Evolutionary conservation across 2,329 filamentous ascomycete genomes (phyloP), one percentile per base, ranked within the genome.

Genomic region (Diplodia mutila): DNA sequence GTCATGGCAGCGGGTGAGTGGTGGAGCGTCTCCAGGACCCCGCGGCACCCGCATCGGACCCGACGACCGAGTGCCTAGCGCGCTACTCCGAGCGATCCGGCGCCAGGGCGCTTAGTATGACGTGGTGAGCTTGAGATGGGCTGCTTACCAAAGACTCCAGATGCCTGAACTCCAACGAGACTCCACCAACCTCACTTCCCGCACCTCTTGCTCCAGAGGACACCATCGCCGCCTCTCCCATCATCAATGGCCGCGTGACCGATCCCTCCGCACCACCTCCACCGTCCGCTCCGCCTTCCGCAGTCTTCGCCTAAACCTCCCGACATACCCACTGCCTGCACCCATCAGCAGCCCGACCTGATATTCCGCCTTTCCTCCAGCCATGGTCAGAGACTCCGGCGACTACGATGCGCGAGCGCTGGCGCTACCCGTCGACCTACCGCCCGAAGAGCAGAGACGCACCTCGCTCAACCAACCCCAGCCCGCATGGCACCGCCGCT

Each of bases 361-460:
- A 18, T 23, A 3, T 32, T 32, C 25, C 39, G 11, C 42, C n/a
- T 27, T 11, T 14, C 16, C 49, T 37, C 8, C 61, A 67, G 70
- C 80, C 42, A 79, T 79, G 78, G 48, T n/a, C 42, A 46, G 59
- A 16, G 4, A 32, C 42, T 72, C 76, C 16, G 69, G 72, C 70
- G 84, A 86, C 75, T 85, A 85, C 75, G 76, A 81, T 69, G 84
- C 83, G 64, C 83, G 84, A 73, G 85, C 84, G 66, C 82, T 87
- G 53, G 83, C 85, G 54, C 78, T 86, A 29, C 82, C 84, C 37
- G 79, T 83, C 69, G 81, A 83, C 67, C 80, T 80, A 65, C 76
- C 82, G 6, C 84, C 85, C 29, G 83, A 85, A 18, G 83, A 78
- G 66, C 72, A 77, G 64, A 72, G 70, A 57, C 73, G 76, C 54